Base-by-base conservation (phyloP, 2,329 filamentous ascomycete species). In the Trichoderma sp. region DNA sequence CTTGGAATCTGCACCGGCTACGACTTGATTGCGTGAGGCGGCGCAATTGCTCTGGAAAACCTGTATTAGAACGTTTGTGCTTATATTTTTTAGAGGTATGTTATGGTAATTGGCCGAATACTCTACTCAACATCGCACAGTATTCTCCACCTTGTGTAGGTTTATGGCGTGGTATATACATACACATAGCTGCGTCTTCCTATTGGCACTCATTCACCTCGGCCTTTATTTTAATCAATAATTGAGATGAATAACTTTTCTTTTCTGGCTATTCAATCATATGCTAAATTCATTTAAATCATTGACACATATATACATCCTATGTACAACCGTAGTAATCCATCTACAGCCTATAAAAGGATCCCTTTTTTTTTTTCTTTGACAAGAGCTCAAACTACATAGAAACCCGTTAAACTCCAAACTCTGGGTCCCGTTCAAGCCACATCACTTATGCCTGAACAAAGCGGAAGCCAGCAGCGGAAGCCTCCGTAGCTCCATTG, bases 391-490 rank as follows among this genome's bases (percentile, higher is more conserved):
- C 50, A 54, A 54, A 34, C 22, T 29, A 15, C 17, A 48, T 19
- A 22, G 12, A 19, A 48, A 19, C 19, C 6, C 7, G 7, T 29
- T 29, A 7, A 29, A 29, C 29, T 29, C 29, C 29, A 7, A 29
- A 29, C 29, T 29, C 29, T 7, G 12, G 12, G 10, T 10, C 12
- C 5, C 19, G 6, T 48, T 22, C 42, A 3, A 5, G 22, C 32
- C 25, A 22, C 0, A 13, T 7, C 12, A 12, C 32, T n/a, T 59
- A 67, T 35, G 64, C 61, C 9, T 39, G n/a, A 29, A 70, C 57
- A 50, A 70, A 70, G 32, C 50, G 42, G 63, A 70, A 70, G 17
- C 69, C 70, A 34, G 70, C 53, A 56, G 67, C 69, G 12, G 71
- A 57, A 4, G 70, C 67, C 68, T 71, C 65, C 5, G 42, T 70